Conservation (phyloP, 768 basidiomycete species). For the Pleurotus platypus region DNA sequence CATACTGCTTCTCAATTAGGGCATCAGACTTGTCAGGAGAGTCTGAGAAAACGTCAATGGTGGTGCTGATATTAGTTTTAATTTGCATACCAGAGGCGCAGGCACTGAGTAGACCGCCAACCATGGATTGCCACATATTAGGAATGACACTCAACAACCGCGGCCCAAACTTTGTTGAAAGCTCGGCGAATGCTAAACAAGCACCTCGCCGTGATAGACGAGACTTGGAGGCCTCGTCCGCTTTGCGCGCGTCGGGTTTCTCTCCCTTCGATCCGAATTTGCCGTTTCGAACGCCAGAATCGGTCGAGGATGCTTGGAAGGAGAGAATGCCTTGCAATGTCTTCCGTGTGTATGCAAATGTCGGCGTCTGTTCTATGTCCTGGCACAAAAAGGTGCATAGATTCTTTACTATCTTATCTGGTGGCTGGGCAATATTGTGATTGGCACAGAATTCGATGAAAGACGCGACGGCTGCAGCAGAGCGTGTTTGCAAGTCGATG, state of each 20-base stretch:
- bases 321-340: slow-evolving; percentile 74
- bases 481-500: slow-evolving; percentile 80
- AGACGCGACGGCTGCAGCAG: slow-evolving; percentile 80
- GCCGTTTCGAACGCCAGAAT: slow-evolving; percentile 21
- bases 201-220: slow-evolving; percentile 84
- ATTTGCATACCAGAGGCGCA: slow-evolving; percentile 59
- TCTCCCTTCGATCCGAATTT: slow-evolving; percentile 33
- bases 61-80: slow-evolving; percentile 4
- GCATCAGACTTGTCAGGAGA: slow-evolving; percentile 56
- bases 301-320: slow-evolving; percentile 44
- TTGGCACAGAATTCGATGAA: slow-evolving; percentile 84
- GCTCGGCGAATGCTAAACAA: slow-evolving; percentile 70
- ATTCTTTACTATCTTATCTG: slow-evolving; percentile 96
- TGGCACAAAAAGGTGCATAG: slow-evolving; percentile 95
- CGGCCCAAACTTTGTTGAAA: slow-evolving; percentile 75
- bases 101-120: slow-evolving; percentile 66
- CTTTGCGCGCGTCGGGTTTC: slow-evolving; percentile 31
- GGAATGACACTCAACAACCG: slow-evolving; percentile 77
- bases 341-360: slow-evolving; percentile 70
- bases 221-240: slow-evolving; percentile 59
- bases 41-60: slow-evolving; percentile 28
- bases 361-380: slow-evolving; percentile 84
- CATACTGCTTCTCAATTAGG: slow-evolving; percentile 67
- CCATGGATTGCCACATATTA: slow-evolving; percentile 93
- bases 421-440: slow-evolving; percentile 75